These are phyloP conservation scores for Neurospora tetrasperma DNA, from an alignment of 495 filamentous ascomycete species.

Conservation along the genomic window DNA sequence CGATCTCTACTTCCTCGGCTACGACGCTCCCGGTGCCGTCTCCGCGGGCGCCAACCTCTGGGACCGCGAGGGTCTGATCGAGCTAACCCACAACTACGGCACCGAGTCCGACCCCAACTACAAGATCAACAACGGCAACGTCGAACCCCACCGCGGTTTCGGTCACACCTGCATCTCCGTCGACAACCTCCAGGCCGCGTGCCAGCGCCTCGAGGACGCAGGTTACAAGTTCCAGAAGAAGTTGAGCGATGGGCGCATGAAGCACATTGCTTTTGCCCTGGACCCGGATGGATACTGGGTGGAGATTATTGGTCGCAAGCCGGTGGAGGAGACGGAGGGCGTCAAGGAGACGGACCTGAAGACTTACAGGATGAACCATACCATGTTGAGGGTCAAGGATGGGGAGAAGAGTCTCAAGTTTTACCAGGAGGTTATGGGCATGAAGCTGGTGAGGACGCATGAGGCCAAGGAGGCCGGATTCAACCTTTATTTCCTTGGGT, in stretches of 20 bases:
- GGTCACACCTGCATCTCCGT: constrained; percentile 83
- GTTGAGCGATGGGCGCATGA: constrained; percentile 78
- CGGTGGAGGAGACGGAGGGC: constrained; percentile 27
- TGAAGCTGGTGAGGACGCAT: constrained; percentile 62
- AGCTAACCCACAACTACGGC: constrained; percentile 95
- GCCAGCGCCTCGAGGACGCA: constrained; percentile 76
- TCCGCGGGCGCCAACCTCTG: constrained; percentile 56
- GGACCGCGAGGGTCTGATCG: constrained; percentile 80
- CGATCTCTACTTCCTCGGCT: constrained; percentile 77
- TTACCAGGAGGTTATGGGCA: constrained; percentile 84
- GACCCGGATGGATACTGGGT: constrained; percentile 96
- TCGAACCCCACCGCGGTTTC: constrained; percentile 76
- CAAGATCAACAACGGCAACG: constrained; percentile 80
- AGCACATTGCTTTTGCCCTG: constrained; percentile 79
- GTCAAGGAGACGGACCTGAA: constrained; percentile 27
- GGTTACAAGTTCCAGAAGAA: constrained; percentile 94
- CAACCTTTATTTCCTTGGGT: constrained; percentile 90
- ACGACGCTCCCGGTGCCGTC: constrained; percentile 51
- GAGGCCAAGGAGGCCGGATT: constrained; percentile 65
- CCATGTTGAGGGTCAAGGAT: constrained; percentile 94
- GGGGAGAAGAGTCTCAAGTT: constrained; percentile 73
- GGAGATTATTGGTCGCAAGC: constrained; percentile 48
- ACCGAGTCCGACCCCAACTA: constrained; percentile 80
- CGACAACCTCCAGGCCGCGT: constrained; percentile 84
- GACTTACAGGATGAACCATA: constrained; percentile 55